Conservation (phyloP, 352 stramenopile species). For the Pythium apleroticum region DNA sequence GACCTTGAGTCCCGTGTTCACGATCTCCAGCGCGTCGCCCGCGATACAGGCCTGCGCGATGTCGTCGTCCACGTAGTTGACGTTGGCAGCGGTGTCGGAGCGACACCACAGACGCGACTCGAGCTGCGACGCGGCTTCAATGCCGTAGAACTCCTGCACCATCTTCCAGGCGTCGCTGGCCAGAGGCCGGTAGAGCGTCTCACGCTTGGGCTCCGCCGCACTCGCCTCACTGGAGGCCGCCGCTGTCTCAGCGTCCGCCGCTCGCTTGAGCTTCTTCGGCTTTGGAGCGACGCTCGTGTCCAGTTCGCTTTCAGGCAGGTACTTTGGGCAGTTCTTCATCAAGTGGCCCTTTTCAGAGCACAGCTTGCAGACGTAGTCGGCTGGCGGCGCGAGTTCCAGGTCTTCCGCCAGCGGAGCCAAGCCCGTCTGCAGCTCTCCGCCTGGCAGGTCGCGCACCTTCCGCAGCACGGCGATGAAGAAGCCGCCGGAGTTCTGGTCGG, state of each 20-base stretch:
- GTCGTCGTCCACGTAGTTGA: slow-evolving; percentile 79
- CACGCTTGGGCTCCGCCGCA: slow-evolving; percentile 37
- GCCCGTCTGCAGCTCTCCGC: slow-evolving; percentile 44
- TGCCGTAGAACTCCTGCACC: slow-evolving; percentile 65
- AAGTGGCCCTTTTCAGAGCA: slow-evolving; percentile 66
- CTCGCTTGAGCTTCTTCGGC: slow-evolving; percentile 52
- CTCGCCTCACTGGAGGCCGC: background rate
- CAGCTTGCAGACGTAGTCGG: slow-evolving; percentile 79
- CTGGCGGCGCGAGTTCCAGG: slow-evolving; percentile 38
- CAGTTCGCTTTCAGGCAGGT: slow-evolving; percentile 49
- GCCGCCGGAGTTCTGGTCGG: slow-evolving; percentile 97
- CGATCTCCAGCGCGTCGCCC: slow-evolving; percentile 82
- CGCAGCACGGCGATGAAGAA: slow-evolving; percentile 98
- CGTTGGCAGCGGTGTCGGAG: slow-evolving; percentile 66
- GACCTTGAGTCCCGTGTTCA: slow-evolving; percentile 91
- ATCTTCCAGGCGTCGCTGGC: slow-evolving; percentile 58
- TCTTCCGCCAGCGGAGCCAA: slow-evolving; percentile 49
- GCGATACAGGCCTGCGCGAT: slow-evolving; percentile 63
- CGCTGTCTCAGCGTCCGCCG: slow-evolving; percentile 22
- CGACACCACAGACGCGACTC: slow-evolving; percentile 69
- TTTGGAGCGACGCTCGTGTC: slow-evolving; percentile 8
- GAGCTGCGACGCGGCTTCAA: slow-evolving; percentile 40
- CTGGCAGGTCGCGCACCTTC: slow-evolving; percentile 73
- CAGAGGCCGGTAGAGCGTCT: slow-evolving; percentile 73
- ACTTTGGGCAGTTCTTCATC: slow-evolving; percentile 71